phyloP scores from a whole-genome alignment of 805 yeast genomes.

The Yamadazyma philogaea region DNA sequence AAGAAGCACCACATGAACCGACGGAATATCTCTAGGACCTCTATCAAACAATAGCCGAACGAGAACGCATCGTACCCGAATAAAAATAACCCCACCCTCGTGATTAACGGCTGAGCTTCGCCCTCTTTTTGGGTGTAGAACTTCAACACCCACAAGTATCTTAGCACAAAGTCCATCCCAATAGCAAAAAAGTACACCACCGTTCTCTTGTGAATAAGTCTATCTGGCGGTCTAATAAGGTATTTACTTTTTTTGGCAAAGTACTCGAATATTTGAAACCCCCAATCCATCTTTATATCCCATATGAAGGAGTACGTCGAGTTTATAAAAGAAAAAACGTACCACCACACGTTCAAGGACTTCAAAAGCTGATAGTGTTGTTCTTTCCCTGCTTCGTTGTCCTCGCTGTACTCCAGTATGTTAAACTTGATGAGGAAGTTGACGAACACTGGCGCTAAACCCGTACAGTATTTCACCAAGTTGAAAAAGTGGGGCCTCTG shows the following conservation, averaged over 20 bases:
- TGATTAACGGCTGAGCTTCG: slow-evolving; percentile 15
- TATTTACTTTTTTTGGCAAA: slow-evolving; percentile 16
- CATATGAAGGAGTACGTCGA: slow-evolving; percentile 79
- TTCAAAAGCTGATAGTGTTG: slow-evolving; percentile 17
- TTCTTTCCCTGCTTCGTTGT: slow-evolving; percentile 12
- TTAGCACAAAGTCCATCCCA: slow-evolving; percentile 54
- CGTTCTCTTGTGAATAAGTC: slow-evolving; percentile 9
- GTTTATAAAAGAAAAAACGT: slow-evolving; percentile 48
- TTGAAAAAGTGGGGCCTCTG: slow-evolving; percentile 62
- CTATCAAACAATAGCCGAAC: slow-evolving; percentile 63
- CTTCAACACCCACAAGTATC: slow-evolving; percentile 77
- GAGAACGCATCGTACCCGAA: slow-evolving; percentile 41
- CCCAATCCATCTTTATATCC: slow-evolving; percentile 94
- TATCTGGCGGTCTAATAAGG: slow-evolving; percentile 21
- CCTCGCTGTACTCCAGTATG: slow-evolving; percentile 11
- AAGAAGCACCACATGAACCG: slow-evolving; percentile 89
- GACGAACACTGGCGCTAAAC: slow-evolving; percentile 40
- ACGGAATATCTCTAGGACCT: slow-evolving; percentile 71
- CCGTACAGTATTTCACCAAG: slow-evolving; percentile 68
- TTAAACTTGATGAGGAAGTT: slow-evolving; percentile 25
- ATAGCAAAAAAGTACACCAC: slow-evolving; percentile 56
- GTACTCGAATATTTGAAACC: slow-evolving; percentile 50
- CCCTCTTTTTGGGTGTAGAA: slow-evolving; percentile 36
- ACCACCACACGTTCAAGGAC: slow-evolving; percentile 40
- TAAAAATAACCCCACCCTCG: slow-evolving; percentile 25